Conservation (phyloP, 768 basidiomycete species). For the Calocybe cyanea region DNA sequence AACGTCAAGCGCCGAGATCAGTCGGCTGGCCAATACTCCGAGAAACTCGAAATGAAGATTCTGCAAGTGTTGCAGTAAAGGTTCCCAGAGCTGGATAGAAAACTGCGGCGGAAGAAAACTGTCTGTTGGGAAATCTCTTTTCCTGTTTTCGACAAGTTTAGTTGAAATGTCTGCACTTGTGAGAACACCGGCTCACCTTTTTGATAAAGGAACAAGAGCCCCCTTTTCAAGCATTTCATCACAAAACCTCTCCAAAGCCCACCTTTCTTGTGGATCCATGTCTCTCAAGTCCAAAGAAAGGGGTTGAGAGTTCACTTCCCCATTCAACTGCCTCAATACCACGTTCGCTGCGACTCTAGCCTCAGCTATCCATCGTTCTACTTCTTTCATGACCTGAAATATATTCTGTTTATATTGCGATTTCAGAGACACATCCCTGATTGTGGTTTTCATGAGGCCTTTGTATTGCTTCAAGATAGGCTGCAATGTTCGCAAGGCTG, state of each 20-base stretch:
- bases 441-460: conserved; percentile 52
- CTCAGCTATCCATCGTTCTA: conserved; percentile 81
- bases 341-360: conserved; percentile 58
- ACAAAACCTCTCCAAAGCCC: conserved; percentile 67
- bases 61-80: conserved; percentile 56
- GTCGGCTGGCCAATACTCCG: conserved; percentile 40
- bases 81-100: conserved; percentile 62
- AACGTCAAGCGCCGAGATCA: conserved; percentile 27
- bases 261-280: conserved; percentile 53
- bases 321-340: conserved; percentile 43
- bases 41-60: conserved; percentile 54
- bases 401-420: conserved; percentile 49
- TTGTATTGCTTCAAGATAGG: conserved; percentile 79
- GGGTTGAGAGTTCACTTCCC: conserved; percentile 32
- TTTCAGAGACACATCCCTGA: conserved; percentile 62
- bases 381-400: conserved; percentile 46
- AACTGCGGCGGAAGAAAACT: conserved; percentile 46
- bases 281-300: conserved; percentile 25
- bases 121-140: conserved; percentile 41
- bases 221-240: conserved; percentile 68
- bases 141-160: conserved; percentile 47
- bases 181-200: conserved; percentile 52
- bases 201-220: conserved; percentile 75
- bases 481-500: conserved; percentile 49
- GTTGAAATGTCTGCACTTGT: conserved; percentile 37